Base-by-base conservation (phyloP, 2,329 filamentous ascomycete genomes). In the Curvularia hawaiiensis region DNA sequence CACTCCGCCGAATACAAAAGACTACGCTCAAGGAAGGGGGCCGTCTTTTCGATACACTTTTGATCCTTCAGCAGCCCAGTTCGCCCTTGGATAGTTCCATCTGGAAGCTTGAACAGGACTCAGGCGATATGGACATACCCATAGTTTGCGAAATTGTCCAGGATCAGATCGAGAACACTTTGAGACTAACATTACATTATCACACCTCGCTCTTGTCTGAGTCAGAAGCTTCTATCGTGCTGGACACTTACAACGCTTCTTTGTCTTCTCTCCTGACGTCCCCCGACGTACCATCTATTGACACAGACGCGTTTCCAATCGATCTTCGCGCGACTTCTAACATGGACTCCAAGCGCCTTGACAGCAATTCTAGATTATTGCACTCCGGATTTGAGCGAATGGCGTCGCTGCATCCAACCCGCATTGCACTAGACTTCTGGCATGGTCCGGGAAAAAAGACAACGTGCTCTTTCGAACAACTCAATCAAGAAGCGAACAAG, bases 111-210 rank as follows among this genome's bases (percentile, higher is more conserved):
- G 67, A 82, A 45, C 73, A 80, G 10, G 83, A 87, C 46, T 67
- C 78, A 49, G 83, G 85, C 31, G 79, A 83, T 5, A 93, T 93
- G 89, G 89, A 91, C 72, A 79, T 89, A 16, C 90, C 91, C 0
- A 73, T 96, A 41, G 89, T 96, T 12, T 88, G 90, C 60, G 92
- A 96, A 71, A 75, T 95, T 3, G 77, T 85, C 4, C 90, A 90
- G 1, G 79, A 83, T 45, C 71, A 78, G 2, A 69, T 70, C 9
- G 62, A 78, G 24, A 82, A 92, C 70, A 77, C 66, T 0, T 62
- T 95, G 20, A 70, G 78, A 0, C 71, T 92, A 45, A 82, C 81
- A 20, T 70, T 95, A 12, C 88, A 95, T 73, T 86, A 84, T 54
- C 62, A 68, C 9, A 68, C 60, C 24, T 66, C 63, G 18, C 55